Conservation (phyloP, 192 early-diverging fungal species). For the Backusella westeae region DNA sequence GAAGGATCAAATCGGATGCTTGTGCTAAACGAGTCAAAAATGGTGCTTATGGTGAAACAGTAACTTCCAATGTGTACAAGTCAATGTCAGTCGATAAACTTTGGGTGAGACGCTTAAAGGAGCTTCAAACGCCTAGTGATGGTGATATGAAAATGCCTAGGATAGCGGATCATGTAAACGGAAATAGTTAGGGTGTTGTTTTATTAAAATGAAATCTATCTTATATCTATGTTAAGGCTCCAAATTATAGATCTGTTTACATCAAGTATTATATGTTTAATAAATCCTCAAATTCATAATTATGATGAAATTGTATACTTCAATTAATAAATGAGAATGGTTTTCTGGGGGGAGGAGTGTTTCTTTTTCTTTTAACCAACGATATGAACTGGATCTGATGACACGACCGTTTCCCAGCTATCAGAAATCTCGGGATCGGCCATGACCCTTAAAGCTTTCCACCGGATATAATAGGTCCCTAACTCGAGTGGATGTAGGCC, state of each 20-base stretch:
- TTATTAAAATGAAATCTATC: too few relatives aligned
- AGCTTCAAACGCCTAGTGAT: neutral
- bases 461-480: conserved; percentile 24
- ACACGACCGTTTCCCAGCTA: conserved; percentile 16
- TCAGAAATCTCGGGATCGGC: conserved; percentile 15
- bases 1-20: conserved; percentile 24
- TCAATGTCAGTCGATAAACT: conserved; percentile 8
- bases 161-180: neutral
- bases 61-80: neutral
- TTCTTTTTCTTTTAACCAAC: neutral
- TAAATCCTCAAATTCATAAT: neutral
- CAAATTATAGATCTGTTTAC: too few relatives aligned
- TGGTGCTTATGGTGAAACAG: neutral
- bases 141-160: neutral
- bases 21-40: neutral
- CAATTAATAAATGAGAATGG: neutral
- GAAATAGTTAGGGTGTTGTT: neutral
- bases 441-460: conserved; percentile 27
- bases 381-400: conserved; percentile 12
- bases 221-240: too few relatives aligned
- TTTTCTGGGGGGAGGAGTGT: neutral
- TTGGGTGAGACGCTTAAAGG: conserved; percentile 15
- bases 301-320: neutral
- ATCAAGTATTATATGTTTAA: too few relatives aligned
- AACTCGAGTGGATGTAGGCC: neutral